phyloP scores from a whole-genome alignment of 148 eudicot genomes.

The Selenicereus undatus region DNA sequence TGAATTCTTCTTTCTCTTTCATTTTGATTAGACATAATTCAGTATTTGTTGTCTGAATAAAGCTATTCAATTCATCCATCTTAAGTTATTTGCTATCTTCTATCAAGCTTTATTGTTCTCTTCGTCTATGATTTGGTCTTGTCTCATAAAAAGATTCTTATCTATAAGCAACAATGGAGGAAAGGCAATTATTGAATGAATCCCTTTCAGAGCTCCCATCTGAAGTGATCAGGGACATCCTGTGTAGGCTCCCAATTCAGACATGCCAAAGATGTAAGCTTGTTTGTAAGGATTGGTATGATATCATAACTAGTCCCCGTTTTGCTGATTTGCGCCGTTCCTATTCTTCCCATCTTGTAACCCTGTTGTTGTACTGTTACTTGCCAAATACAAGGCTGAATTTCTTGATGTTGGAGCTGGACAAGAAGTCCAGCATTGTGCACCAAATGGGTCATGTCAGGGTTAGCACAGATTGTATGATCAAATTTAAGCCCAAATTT shows the following conservation, averaged over 20 bases:
- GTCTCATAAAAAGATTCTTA: no score
- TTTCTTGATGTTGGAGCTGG: neutral
- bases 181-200: neutral
- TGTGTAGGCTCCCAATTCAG: conserved; percentile 7
- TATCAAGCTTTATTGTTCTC: no score
- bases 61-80: no score
- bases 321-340: neutral
- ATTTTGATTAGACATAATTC: no score
- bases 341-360: neutral
- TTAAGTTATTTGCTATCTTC: no score
- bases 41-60: no score
- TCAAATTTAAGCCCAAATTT: neutral
- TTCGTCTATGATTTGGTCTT: no score
- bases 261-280: conserved; percentile 11
- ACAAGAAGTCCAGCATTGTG: neutral
- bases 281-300: conserved; percentile 16
- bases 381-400: neutral
- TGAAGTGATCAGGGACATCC: neutral
- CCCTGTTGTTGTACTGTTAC: neutral
- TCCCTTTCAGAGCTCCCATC: neutral
- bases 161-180: neutral
- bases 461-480: neutral
- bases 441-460: neutral
- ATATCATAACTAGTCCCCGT: neutral
- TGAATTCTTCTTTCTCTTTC: no score